Evolutionary conservation across 2,329 filamentous ascomycete genomes (phyloP).

Genomic region (Curvularia sp.): DNA sequence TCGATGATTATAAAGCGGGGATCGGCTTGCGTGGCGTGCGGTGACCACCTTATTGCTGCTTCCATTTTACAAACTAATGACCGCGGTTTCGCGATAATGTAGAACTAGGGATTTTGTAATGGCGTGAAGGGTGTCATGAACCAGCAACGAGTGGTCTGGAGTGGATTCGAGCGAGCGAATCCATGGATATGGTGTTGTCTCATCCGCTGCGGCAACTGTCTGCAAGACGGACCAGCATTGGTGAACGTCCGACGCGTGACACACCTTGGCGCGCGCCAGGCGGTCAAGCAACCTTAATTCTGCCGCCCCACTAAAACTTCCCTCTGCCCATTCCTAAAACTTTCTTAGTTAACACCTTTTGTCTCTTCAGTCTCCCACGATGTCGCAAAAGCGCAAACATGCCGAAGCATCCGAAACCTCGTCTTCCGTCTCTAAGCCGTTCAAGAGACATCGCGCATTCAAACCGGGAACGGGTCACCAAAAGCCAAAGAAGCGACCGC

Average conservation of each 20-base stretch:
- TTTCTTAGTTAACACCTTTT: slow-evolving; percentile 10
- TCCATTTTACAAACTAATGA: slow-evolving; percentile 56
- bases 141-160: background rate
- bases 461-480: slow-evolving; percentile 26
- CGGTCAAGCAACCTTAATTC: slow-evolving; percentile 29
- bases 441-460: slow-evolving; percentile 39
- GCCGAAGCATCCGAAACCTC: slow-evolving; percentile 28
- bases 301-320: slow-evolving; percentile 47
- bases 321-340: slow-evolving; percentile 11
- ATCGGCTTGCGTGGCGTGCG: slow-evolving; percentile 59
- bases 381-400: slow-evolving; percentile 50
- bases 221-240: slow-evolving; percentile 4
- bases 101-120: slow-evolving; percentile 3
- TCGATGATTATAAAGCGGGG: slow-evolving; percentile 69
- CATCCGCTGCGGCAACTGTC: background rate
- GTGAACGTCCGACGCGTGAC: slow-evolving; percentile 35
- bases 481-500: slow-evolving; percentile 30
- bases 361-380: slow-evolving; percentile 19
- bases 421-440: slow-evolving; percentile 14
- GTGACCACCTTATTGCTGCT: slow-evolving; percentile 69
- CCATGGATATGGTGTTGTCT: background rate
- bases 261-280: slow-evolving; percentile 28
- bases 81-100: slow-evolving; percentile 2
- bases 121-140: background rate
- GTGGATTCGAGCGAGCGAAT: background rate